These are phyloP conservation scores for Paralagenidium karlingii DNA, from an alignment of 352 stramenopile genomes.

Conservation along the genomic window DNA sequence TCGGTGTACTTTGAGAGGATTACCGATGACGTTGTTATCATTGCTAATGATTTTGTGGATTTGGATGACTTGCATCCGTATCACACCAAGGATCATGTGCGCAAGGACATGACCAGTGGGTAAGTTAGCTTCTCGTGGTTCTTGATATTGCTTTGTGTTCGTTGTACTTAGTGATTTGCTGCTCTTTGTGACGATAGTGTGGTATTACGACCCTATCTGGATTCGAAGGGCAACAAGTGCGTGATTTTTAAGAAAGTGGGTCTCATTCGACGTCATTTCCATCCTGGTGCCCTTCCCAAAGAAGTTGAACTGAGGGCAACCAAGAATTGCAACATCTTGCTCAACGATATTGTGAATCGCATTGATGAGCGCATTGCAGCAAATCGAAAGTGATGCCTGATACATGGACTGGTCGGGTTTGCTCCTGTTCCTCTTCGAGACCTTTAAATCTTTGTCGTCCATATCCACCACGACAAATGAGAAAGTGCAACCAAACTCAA, in stretches of 20 bases:
- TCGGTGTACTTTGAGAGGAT: slow-evolving; percentile 52
- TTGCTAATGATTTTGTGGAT: slow-evolving; percentile 68
- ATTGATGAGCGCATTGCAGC: too few relatives aligned
- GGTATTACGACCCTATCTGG: slow-evolving; percentile 45
- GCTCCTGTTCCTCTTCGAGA: too few relatives aligned
- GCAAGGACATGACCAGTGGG: slow-evolving; percentile 63
- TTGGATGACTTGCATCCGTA: slow-evolving; percentile 70
- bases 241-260: slow-evolving; percentile 79
- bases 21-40: slow-evolving; percentile 41
- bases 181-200: slow-evolving; percentile 12
- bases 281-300: too few relatives aligned
- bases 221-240: slow-evolving; percentile 43
- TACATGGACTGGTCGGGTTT: too few relatives aligned
- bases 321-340: too few relatives aligned
- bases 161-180: background rate
- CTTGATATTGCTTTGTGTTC: background rate
- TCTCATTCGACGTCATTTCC: too few relatives aligned
- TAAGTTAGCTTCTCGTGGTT: slow-evolving; percentile 10
- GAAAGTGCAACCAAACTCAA: too few relatives aligned
- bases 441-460: too few relatives aligned
- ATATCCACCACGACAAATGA: too few relatives aligned
- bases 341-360: too few relatives aligned
- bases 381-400: too few relatives aligned
- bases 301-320: too few relatives aligned
- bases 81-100: slow-evolving; percentile 44